Evolutionary conservation across 345 rosid genomes (phyloP).

Genomic region (Eucalyptus marginata): DNA sequence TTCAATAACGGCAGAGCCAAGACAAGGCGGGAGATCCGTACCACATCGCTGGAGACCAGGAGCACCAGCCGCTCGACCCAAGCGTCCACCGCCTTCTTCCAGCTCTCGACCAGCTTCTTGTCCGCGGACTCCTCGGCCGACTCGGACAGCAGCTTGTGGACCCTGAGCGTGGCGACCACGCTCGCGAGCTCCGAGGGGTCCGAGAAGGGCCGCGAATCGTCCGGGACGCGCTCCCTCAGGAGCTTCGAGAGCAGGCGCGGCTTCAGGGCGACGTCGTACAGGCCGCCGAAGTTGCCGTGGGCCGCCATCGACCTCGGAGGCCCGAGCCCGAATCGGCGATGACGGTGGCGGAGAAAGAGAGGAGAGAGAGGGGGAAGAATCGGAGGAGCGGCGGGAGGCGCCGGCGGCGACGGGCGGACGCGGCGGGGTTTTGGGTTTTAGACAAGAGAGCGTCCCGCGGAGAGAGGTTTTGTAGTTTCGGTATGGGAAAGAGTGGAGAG

Average conservation of each 20-base stretch:
- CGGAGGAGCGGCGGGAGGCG: neutral
- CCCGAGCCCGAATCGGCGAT: neutral
- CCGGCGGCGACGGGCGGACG: neutral
- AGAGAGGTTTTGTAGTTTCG: neutral
- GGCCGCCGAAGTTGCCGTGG: constrained; percentile 24
- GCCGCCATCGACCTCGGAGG: constrained; percentile 13
- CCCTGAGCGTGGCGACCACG: constrained; percentile 26
- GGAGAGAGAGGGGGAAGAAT: neutral
- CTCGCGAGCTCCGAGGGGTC: constrained; percentile 25
- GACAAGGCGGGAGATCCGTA: neutral
- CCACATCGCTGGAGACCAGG: constrained; percentile 41
- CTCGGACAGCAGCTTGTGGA: constrained; percentile 49
- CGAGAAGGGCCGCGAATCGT: constrained; percentile 33
- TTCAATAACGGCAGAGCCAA: neutral
- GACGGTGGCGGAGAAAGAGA: neutral
- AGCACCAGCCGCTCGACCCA: constrained; percentile 42
- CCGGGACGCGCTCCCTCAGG: constrained; percentile 43
- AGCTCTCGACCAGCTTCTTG: constrained; percentile 16
- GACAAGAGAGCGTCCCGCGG: neutral
- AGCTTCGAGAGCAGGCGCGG: constrained; percentile 47
- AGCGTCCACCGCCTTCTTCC: constrained; percentile 62
- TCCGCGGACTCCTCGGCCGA: constrained; percentile 5
- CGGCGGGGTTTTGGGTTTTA: neutral
- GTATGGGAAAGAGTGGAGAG: neutral
- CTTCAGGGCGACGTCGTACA: constrained; percentile 43